Percentiles rank a stretch among this genome's conserved stretches.
These are phyloP conservation scores for Neurospora hispaniola DNA, from an alignment of 495 filamentous ascomycete genomes.

Conservation along the genomic window DNA sequence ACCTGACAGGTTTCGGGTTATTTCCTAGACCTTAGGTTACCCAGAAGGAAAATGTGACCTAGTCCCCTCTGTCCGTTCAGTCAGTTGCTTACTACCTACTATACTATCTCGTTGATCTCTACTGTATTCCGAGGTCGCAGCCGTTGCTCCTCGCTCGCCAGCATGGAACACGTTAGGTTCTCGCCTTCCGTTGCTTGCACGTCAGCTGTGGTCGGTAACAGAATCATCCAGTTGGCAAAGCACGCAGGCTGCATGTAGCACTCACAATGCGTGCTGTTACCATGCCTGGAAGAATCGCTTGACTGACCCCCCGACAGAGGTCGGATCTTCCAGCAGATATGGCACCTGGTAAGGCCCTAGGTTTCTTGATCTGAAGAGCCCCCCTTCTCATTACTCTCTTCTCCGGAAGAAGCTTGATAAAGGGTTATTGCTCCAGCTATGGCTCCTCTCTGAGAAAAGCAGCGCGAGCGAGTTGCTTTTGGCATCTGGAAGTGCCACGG, in stretches of 20 bases:
- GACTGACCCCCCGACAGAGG: constrained; percentile 4
- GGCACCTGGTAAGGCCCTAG: constrained; percentile 2
- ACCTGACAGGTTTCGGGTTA: neutral
- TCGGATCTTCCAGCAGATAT: constrained; percentile 13
- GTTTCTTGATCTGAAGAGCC: neutral
- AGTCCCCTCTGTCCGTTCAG: neutral
- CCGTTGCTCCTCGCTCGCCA: neutral
- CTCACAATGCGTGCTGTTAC: neutral
- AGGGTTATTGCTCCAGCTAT: constrained; percentile 45
- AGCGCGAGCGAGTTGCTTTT: constrained; percentile 83
- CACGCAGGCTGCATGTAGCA: constrained; percentile 7
- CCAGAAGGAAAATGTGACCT: neutral
- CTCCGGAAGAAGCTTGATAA: neutral
- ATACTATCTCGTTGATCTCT: neutral
- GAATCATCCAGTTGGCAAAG: constrained; percentile 7
- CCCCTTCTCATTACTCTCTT: neutral
- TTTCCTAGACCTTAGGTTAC: neutral
- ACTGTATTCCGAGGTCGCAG: neutral
- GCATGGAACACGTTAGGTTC: neutral
- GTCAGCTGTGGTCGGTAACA: neutral
- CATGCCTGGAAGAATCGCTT: neutral
- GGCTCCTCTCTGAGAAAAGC: constrained; percentile 96
- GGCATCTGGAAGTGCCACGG: constrained; percentile 88
- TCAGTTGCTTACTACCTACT: neutral
- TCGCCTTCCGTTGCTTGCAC: neutral